Base-by-base conservation (phyloP, 306 rosid species). In the Pueraria montana region DNA sequence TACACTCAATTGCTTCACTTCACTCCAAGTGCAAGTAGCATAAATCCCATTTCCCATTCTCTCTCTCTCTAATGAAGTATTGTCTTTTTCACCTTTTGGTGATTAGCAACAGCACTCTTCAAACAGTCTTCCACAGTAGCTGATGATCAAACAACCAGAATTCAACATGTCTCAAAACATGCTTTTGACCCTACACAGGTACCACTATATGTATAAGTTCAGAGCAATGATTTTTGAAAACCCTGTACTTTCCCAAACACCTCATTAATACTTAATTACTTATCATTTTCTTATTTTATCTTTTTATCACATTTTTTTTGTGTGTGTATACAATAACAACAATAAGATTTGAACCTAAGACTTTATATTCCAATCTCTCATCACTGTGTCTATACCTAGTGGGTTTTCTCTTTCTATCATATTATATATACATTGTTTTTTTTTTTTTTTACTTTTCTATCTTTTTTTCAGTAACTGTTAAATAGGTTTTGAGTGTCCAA, bases 151-250 rank as follows among this genome's bases (percentile, higher is more conserved):
- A 69, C 62, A 75, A 68, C 21, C 13, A 76, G 45, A 69, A 68
- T 50, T 4, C 80, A 70, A 80, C 56, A 61, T 62, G 45, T 43
- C 48, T 34, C 53, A 38, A 77, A 17, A 68, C 82, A 53, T 83
- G 55, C n/a, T 24, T 61, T 55, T 69, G 82, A 26, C 75, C 16
- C 81, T 43, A 2, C 76, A 80, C 64, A 81, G 83, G 85, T 85
- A 76, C 76, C 21, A 55, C 4, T 10, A 61, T 45, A n/a, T 46
- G 82, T 76, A 6, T 8, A 2, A 55, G 3, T 61, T 26, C 11
- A 52, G 56, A 17, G 17, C 21, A 50, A 5, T 50, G 55, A 14
- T 49, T 5, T 27, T 14, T 14, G 14, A 0, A 6, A 4, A 2
- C 2, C 55, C 7, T 50, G n/a, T n/a, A 52, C 4, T 17, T 52